phyloP scores from a whole-genome alignment of 768 basidiomycete genomes.

The Scleroderma citrinum region DNA sequence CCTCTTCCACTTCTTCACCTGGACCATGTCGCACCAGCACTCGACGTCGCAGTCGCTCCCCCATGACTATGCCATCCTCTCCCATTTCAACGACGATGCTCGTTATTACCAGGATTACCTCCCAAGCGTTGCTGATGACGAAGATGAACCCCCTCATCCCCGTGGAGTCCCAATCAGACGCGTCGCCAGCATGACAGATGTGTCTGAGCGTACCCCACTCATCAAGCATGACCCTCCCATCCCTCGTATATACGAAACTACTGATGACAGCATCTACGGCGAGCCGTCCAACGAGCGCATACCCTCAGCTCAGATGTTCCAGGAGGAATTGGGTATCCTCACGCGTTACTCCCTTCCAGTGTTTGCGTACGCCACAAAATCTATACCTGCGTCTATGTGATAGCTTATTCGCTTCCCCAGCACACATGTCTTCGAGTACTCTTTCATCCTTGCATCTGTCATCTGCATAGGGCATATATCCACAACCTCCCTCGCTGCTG shows the following conservation, averaged over 20 bases:
- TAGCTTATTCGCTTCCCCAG: no score
- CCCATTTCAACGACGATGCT: constrained; percentile 35
- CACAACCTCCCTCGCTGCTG: constrained; percentile 82
- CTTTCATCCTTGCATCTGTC: constrained; percentile 36
- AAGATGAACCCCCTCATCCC: background rate
- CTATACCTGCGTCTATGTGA: no score
- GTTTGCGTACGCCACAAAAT: no score
- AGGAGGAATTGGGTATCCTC: constrained; percentile 53
- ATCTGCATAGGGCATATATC: constrained; percentile 88
- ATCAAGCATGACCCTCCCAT: constrained; percentile 28
- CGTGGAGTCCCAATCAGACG: background rate
- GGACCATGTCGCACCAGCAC: background rate
- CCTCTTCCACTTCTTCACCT: no score
- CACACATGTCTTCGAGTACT: no score
- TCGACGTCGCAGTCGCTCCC: constrained; percentile 38
- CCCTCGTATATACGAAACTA: constrained; percentile 47
- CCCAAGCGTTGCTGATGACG: background rate
- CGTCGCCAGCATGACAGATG: background rate
- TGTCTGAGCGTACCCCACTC: no score
- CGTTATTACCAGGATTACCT: no score
- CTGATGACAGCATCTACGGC: no score
- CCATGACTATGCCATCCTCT: constrained; percentile 56
- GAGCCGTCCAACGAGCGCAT: no score
- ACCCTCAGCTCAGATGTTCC: constrained; percentile 25
- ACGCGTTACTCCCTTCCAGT: constrained; percentile 6